Conservation (phyloP, 2,329 filamentous ascomycete genomes). For the Raffaelea albimanens region DNA sequence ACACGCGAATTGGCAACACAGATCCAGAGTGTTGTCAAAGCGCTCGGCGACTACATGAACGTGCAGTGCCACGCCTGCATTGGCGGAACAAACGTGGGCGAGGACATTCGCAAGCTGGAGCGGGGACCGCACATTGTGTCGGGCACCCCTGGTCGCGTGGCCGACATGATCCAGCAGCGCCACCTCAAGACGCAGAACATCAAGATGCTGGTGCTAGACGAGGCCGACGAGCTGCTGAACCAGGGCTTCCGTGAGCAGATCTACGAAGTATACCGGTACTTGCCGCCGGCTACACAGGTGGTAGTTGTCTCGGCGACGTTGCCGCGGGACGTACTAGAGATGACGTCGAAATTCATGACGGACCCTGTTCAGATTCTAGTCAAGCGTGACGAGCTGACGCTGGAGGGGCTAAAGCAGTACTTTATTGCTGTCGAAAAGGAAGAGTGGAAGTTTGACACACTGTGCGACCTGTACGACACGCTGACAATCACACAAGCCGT, state of each 20-base stretch:
- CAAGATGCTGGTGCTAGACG: constrained; percentile 99
- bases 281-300: constrained; percentile 96
- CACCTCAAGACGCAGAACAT: constrained; percentile 95
- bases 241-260: constrained; percentile 99
- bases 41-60: constrained; percentile 99
- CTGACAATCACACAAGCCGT: constrained; percentile 99
- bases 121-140: constrained; percentile 96
- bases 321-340: constrained; percentile 97
- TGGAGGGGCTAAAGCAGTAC: constrained; percentile 99
- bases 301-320: constrained; percentile 97
- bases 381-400: constrained; percentile 99
- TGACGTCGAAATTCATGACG: constrained; percentile 99
- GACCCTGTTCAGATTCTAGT: constrained; percentile 98
- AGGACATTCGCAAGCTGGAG: constrained; percentile 96
- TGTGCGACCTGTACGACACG: constrained; percentile 98
- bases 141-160: constrained; percentile 95
- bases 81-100: constrained; percentile 93
- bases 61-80: constrained; percentile 99
- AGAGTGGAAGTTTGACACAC: constrained; percentile 99
- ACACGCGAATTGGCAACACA: constrained; percentile 98
- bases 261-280: constrained; percentile 99
- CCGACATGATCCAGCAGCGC: constrained; percentile 98
- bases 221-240: constrained; percentile 99
- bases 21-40: constrained; percentile 98
- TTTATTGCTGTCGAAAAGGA: constrained; percentile 99